Base-by-base conservation (phyloP, 2,329 filamentous ascomycete species). In the Xylariales sp. region DNA sequence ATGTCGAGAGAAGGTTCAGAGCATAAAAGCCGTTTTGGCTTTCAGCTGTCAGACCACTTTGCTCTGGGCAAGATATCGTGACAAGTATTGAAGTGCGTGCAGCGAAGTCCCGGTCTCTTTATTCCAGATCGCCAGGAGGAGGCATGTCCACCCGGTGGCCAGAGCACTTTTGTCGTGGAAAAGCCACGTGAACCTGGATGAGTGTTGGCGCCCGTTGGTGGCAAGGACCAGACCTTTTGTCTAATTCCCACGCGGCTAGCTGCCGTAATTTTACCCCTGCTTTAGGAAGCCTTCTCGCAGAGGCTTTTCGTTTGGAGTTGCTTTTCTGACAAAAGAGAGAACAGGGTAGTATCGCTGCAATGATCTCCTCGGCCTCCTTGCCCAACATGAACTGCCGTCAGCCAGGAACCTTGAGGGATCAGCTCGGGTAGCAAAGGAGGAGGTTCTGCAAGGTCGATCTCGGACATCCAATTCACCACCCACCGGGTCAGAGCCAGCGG, bases 381-480 rank as follows among this genome's bases (percentile, higher is more conserved):
- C 28, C 27, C 38, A 28, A 29, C 32, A n/a, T 16, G 38, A 33
- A 40, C 29, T 40, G 38, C 38, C 38, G 38, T 22, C 28, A 3
- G 15, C 28, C 14, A 33, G 19, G 38, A 25, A 18, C n/a, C 2
- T 18, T n/a, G 19, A 20, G 29, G 20, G 8, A 27, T n/a, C n/a
- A n/a, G n/a, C n/a, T n/a, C n/a, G n/a, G n/a, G 24, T 33, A 33
- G 18, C 5, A 32, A 10, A 40, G 38, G 33, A 40, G 38, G n/a
- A n/a, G n/a, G n/a, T n/a, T n/a, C n/a, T n/a, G n/a, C 38, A 40
- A 32, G 28, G 38, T 40, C 38, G 38, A 40, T 40, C 38, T 40
- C 38, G 20, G 38, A 22, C 38, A 22, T 10, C 38, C 19, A 33
- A 20, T n/a, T 25, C 29, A 18, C 24, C 24, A 40, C n/a, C 29